Evolutionary conservation across 2,329 filamentous ascomycete genomes (phyloP), one percentile per base, ranked within the genome.

Genomic region (Diaporthe caulivora): DNA sequence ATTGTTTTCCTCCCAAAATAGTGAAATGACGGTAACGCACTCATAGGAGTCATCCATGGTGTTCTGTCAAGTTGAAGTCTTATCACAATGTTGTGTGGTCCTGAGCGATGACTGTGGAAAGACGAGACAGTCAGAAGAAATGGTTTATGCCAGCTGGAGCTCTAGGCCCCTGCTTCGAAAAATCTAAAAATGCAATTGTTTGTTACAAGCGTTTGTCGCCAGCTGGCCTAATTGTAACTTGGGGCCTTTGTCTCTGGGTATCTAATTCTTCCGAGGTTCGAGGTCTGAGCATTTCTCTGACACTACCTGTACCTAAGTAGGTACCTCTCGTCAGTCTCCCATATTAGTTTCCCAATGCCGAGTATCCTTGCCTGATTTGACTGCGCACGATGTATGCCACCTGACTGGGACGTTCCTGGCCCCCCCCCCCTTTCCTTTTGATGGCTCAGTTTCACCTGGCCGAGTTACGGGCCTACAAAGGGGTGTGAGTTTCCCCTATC

Each of bases 31-130:
- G 2, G 18, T 18, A 17, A 24, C 29, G 37, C 53, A 53, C 62
- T 15, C 29, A n/a, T 53, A 44, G 44, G n/a, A 26, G 5, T 67
- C 62, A 7, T 67, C 62, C 62, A 67, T 67, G 62, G 29, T 53
- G 62, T 40, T 24, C 15, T 51, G 0, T 53, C 42, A 26, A 40
- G 6, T 13, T 40, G 31, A 3, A 9, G 15, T 40, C 9, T 24
- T 13, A 8, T 10, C 44, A 9, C 31, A 4, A 18, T 10, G 21
- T 5, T 26, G 31, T 67, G 31, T 40, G 42, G 3, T 40, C 15
- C 40, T 40, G 29, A 40, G 13, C 21, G 6, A 26, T 5, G 44
- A 34, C 51, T 26, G 62, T 51, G 21, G 15, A 34, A 9, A 3
- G n/a, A n/a, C n/a, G n/a, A 7, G 2, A 6, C 8, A n/a, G 17